Percentiles rank a stretch among this genome's conserved stretches.
phyloP scores from a whole-genome alignment of 345 rosid species.

The Salix suchowensis region DNA sequence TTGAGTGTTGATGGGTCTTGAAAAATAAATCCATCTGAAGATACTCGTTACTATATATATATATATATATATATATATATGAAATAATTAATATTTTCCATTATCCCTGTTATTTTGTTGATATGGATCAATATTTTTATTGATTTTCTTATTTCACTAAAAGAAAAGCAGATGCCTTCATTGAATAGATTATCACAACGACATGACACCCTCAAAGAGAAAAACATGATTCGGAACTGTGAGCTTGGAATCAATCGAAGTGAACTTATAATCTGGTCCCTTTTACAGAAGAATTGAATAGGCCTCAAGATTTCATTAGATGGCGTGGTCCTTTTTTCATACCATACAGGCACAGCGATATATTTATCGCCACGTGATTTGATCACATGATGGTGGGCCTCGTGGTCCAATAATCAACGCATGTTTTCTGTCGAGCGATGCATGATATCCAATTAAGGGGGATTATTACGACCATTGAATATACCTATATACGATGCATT shows the following conservation, averaged over 20 bases:
- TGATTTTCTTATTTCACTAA: neutral
- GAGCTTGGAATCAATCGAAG: slow-evolving; percentile 1
- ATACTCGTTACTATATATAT: too few species aligned
- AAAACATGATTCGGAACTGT: neutral
- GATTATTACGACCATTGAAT: too few species aligned
- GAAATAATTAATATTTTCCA: neutral
- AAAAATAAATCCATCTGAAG: too few species aligned
- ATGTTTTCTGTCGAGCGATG: too few species aligned
- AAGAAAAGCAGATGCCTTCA: neutral
- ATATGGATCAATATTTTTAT: neutral
- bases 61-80: neutral
- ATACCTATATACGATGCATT: too few species aligned
- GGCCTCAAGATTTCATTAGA: slow-evolving; percentile 29
- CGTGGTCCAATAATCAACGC: slow-evolving; percentile 19
- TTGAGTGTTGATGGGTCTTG: too few species aligned
- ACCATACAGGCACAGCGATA: neutral
- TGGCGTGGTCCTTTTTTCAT: slow-evolving; percentile 32
- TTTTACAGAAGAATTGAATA: slow-evolving; percentile 10
- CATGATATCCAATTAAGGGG: too few species aligned
- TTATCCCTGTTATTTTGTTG: neutral
- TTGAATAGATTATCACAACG: neutral
- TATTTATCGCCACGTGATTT: slow-evolving; percentile 17
- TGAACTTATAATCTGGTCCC: slow-evolving; percentile 20
- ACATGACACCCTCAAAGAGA: neutral
- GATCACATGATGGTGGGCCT: neutral